Conservation (phyloP, 2,329 filamentous ascomycete species). For the Thielaviopsis populi region DNA sequence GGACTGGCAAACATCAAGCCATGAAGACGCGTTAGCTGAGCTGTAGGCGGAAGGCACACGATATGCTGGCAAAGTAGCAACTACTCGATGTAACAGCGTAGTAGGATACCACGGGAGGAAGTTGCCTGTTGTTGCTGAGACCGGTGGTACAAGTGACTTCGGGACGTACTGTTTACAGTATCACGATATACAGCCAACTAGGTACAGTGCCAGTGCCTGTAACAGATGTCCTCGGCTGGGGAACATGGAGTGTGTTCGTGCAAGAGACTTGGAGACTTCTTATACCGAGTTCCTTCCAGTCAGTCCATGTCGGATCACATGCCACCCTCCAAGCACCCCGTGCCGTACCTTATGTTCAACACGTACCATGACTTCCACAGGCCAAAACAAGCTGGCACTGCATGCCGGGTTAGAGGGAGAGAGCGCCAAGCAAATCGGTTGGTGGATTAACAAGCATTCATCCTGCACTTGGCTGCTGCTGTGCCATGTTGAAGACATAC, state of each 20-base stretch:
- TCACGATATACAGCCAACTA: neutral
- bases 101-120: neutral
- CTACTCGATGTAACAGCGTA: neutral
- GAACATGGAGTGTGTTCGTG: no score
- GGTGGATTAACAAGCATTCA: neutral
- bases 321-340: neutral
- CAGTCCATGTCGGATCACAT: neutral
- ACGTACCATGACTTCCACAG: neutral
- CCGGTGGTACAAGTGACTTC: neutral
- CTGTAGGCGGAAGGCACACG: neutral
- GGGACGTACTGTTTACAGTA: neutral
- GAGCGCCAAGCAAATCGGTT: neutral
- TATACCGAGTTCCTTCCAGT: neutral
- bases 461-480: neutral
- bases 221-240: no score
- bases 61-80: neutral
- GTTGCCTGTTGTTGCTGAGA: neutral
- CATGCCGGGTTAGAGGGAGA: neutral
- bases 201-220: neutral
- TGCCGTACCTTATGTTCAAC: neutral
- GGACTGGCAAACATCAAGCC: neutral
- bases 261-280: neutral
- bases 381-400: neutral
- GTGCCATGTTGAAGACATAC: no score
- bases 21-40: neutral